phyloP scores from a whole-genome alignment of 495 filamentous ascomycete genomes.

The Hypoxylon intermedium region DNA sequence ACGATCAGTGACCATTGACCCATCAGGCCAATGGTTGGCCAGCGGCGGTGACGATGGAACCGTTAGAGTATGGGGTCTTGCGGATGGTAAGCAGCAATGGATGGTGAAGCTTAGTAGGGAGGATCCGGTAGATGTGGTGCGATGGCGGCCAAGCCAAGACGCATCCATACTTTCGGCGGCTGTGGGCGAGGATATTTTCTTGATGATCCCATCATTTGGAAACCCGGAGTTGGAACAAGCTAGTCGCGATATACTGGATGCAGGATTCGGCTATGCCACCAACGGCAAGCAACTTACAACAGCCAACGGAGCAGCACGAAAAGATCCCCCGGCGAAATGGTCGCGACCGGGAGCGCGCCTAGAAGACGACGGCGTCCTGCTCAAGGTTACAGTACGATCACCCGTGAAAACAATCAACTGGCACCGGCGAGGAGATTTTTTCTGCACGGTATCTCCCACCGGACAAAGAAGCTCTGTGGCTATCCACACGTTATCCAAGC shows the following conservation, averaged over 20 bases:
- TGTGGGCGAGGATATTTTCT: slow-evolving; percentile 81
- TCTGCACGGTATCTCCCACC: slow-evolving; percentile 85
- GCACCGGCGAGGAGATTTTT: slow-evolving; percentile 94
- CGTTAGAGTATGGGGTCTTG: slow-evolving; percentile 87
- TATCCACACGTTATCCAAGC: slow-evolving; percentile 94
- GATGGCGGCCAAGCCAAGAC: slow-evolving; percentile 88
- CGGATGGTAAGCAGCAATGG: slow-evolving; percentile 89
- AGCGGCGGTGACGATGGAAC: slow-evolving; percentile 95
- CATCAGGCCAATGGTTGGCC: slow-evolving; percentile 77
- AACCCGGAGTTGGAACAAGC: slow-evolving; percentile 74
- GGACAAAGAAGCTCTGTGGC: slow-evolving; percentile 83
- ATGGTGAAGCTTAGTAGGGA: slow-evolving; percentile 76
- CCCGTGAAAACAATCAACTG: slow-evolving; percentile 89
- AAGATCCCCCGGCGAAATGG: slow-evolving; percentile 81
- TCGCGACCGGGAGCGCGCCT: slow-evolving; percentile 75
- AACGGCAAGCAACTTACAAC: slow-evolving; percentile 62
- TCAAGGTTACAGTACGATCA: slow-evolving; percentile 79
- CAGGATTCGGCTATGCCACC: slow-evolving; percentile 88
- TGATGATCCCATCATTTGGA: slow-evolving; percentile 75
- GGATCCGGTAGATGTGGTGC: slow-evolving; percentile 84
- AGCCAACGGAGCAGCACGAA: slow-evolving; percentile 66
- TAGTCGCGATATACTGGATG: slow-evolving; percentile 78
- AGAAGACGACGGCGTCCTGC: slow-evolving; percentile 76
- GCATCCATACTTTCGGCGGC: slow-evolving; percentile 81
- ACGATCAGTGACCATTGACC: slow-evolving; percentile 79